These are phyloP conservation scores for Kuraishia ogatae DNA, from an alignment of 805 yeast species.

Conservation along the genomic window DNA sequence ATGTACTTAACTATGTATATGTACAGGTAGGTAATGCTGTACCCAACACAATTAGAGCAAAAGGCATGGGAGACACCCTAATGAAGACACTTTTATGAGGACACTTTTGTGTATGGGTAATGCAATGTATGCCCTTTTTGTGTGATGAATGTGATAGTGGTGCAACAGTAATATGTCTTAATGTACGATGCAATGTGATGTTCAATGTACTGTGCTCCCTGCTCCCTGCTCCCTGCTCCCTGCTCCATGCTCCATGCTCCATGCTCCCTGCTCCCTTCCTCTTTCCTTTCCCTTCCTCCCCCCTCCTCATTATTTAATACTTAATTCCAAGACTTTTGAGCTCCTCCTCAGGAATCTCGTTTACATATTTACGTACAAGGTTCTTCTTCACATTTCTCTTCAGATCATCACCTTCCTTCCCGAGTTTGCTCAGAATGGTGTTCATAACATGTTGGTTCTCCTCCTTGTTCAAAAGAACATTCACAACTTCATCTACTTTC, in stretches of 20 bases:
- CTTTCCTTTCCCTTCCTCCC: neutral
- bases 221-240: too few relatives aligned
- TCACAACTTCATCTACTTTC: conserved; percentile 20
- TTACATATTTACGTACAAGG: conserved; percentile 52
- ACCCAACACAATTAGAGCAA: neutral
- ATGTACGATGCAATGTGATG: too few relatives aligned
- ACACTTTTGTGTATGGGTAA: neutral
- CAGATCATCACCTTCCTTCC: conserved; percentile 26
- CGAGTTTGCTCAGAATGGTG: conserved; percentile 20
- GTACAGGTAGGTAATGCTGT: neutral
- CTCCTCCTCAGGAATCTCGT: conserved; percentile 15
- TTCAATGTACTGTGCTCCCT: too few relatives aligned
- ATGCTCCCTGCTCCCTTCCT: neutral
- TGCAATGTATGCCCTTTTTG: too few relatives aligned
- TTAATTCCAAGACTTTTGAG: neutral
- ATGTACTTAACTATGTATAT: neutral
- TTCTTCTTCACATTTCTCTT: conserved; percentile 59
- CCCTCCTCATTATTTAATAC: neutral
- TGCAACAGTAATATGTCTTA: neutral
- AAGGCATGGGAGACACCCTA: too few relatives aligned
- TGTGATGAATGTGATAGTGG: neutral
- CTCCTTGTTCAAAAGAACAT: conserved; percentile 15
- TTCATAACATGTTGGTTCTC: conserved; percentile 19
- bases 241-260: too few relatives aligned
- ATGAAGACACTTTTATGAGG: too few relatives aligned